A percentile compares a stretch with the other conserved stretches of the same genome.
These are phyloP conservation scores for Aspergillus fructus DNA, from an alignment of 2,329 filamentous ascomycete genomes.

Conservation along the genomic window DNA sequence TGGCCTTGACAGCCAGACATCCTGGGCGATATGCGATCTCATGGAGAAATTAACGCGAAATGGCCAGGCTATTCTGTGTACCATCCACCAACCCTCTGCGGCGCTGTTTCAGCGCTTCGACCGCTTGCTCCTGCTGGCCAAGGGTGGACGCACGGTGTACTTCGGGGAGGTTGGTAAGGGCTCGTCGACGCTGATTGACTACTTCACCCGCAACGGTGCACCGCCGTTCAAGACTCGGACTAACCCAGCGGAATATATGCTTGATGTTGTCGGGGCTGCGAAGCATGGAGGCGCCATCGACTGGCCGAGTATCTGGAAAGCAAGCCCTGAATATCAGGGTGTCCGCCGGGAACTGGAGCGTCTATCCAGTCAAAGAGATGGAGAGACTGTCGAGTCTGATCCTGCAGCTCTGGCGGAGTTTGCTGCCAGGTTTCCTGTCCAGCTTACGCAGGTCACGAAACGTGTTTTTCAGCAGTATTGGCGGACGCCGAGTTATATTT, in stretches of 20 bases:
- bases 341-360: too few relatives aligned
- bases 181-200: slow-evolving; percentile 57
- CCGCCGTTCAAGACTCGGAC: slow-evolving; percentile 57
- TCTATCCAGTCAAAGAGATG: slow-evolving; percentile 31
- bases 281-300: slow-evolving; percentile 65
- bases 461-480: slow-evolving; percentile 91
- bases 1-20: slow-evolving; percentile 88
- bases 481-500: slow-evolving; percentile 86
- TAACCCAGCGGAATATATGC: slow-evolving; percentile 76
- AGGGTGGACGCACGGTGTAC: slow-evolving; percentile 66
- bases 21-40: slow-evolving; percentile 86
- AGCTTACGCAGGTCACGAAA: slow-evolving; percentile 66
- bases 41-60: slow-evolving; percentile 85
- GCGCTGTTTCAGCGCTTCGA: slow-evolving; percentile 89
- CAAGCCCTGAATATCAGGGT: slow-evolving; percentile 44
- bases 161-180: slow-evolving; percentile 66
- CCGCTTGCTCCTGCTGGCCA: slow-evolving; percentile 62
- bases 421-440: slow-evolving; percentile 58
- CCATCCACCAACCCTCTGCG: slow-evolving; percentile 94
- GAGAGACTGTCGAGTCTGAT: slow-evolving; percentile 52
- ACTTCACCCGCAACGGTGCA: slow-evolving; percentile 66
- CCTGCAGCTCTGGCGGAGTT: slow-evolving; percentile 57
- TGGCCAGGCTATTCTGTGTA: slow-evolving; percentile 92
- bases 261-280: slow-evolving; percentile 60
- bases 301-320: slow-evolving; percentile 64